Base-by-base conservation (phyloP, 2,329 filamentous ascomycete genomes). In the Neurospora sp. region DNA sequence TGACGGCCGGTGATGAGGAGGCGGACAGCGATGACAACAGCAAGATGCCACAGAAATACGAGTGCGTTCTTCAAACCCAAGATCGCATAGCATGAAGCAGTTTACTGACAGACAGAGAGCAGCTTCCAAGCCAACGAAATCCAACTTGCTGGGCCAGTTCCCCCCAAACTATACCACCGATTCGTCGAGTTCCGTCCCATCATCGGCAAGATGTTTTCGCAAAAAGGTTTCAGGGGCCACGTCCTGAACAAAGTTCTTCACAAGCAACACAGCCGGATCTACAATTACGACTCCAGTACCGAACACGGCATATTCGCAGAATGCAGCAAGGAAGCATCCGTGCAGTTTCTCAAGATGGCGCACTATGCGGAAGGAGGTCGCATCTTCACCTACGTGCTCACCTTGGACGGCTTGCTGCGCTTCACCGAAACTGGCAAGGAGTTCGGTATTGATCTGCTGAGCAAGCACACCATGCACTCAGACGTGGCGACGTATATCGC, bases 351-450 rank as follows among this genome's bases (percentile, higher is more conserved):
- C 10, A 91, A 93, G 71, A 89, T 97, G 76, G 91, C 89, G 0
- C 93, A 97, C 76, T 95, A 91, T 77, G 93, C 95, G 76, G 87
- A 96, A 75, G 94, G 93, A 19, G 91, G 91, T 1, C 89, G 93
- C 13, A 88, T 96, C 70, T 97, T 96, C 77, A 98, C 95, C 28
- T 98, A 97, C 75, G 90, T 97, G 36, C 83, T 98, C 28, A 97
- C 93, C 0, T 85, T 97, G 7, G 95, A 98, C 77, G 91, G 91
- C 5, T 85, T 95, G 68, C 87, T 96, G 77, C 90, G 93, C 66
- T 97, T 97, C 80, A 97, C 95, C 0, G 95, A 97, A 80, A 98
- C 95, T 0, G 95, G 95, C 38, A 96, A 96, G 76, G 94, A 97
- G 76, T 97, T 97, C 71, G 93, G 94, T 68, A 93, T 98, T 76